Base-by-base conservation (phyloP, 176 grass and related monocot species). In the Ensete glaucum region DNA sequence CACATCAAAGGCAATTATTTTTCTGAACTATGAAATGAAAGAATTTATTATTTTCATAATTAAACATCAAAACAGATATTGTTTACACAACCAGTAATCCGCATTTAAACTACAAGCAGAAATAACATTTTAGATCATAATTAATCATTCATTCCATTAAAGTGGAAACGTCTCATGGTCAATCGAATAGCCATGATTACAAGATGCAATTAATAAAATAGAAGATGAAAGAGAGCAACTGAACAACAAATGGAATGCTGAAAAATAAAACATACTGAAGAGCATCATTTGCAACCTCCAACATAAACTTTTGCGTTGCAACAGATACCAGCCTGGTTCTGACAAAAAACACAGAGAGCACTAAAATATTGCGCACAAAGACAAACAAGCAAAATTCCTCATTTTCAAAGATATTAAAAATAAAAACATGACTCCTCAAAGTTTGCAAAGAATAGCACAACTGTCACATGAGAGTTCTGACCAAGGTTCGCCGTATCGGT, bases 221-320 rank as follows among this genome's bases (percentile, higher is more conserved):
- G 1, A 26, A 64, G 29, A 10, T 65, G 24, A 65, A 65, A 5
- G 23, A 14, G 23, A 22, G 43, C 6, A 67, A 15, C 16, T 1
- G 34, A 13, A 17, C 26, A 53, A 10, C 20, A 70, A 79, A 71
- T 62, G 66, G 27, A 73, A 13, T 53, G 8, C 51, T 9, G 50
- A 73, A 54, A 49, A 19, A 55, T 16, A 52, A 70, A 73, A 83
- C 95, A 62, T 89, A 99, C 95, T 99, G 90, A 58, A 99, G 84
- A 81, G 95, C 89, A 83, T 99, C 95, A 72, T 84, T 94, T 68
- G 95, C 88, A 77, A 99, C 54, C 9, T 99, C 95, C 1, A 88
- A 89, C 81, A 99, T 87, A 84, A 99, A 94, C 76, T 99, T 99
- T 76, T 99, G 95, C 67, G 95, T 86, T 57, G 88, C 90, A 82